A percentile compares a stretch with the other conserved stretches of the same genome.
Evolutionary conservation across 2,329 filamentous ascomycete species (phyloP).

Genomic region (Talaromyces sp.): DNA sequence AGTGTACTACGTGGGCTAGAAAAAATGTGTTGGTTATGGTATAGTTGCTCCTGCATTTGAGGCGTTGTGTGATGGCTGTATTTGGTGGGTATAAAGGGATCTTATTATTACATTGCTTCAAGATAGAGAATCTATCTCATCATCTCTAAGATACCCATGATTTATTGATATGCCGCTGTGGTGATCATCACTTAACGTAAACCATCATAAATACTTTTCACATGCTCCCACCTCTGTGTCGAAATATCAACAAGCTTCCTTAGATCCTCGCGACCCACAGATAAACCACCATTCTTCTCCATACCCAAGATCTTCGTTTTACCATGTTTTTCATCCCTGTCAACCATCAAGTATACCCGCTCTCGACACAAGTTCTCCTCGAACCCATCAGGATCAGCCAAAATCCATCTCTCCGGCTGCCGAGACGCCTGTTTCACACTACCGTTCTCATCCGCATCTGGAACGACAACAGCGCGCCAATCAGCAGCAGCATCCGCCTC

Average conservation of each 20-base stretch:
- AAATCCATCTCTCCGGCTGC: conserved; percentile 58
- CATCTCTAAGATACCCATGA: too few relatives aligned
- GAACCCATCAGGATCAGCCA: conserved; percentile 84
- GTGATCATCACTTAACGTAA: conserved; percentile 4
- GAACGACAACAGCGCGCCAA: conserved; percentile 38
- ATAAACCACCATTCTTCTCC: conserved; percentile 78
- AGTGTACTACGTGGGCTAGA: too few relatives aligned
- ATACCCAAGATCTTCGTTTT: conserved; percentile 61
- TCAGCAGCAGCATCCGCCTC: conserved; percentile 51
- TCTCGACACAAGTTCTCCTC: conserved; percentile 85
- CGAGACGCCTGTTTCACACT: conserved; percentile 35
- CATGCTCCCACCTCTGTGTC: conserved; percentile 62
- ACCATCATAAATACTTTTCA: conserved; percentile 42
- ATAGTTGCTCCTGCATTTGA: background rate
- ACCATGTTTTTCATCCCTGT: conserved; percentile 46
- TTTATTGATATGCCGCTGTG: background rate
- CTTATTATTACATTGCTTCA: background rate
- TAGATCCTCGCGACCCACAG: conserved; percentile 63
- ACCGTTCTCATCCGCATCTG: conserved; percentile 47
- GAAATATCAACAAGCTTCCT: conserved; percentile 58
- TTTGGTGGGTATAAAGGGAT: background rate
- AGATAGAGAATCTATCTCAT: background rate
- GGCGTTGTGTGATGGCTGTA: background rate
- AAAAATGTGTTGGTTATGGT: background rate
- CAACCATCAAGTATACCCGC: conserved; percentile 77